Evolutionary conservation across 371 early-diverging fungal genomes (phyloP).

Genomic region (Mucor piriformis): DNA sequence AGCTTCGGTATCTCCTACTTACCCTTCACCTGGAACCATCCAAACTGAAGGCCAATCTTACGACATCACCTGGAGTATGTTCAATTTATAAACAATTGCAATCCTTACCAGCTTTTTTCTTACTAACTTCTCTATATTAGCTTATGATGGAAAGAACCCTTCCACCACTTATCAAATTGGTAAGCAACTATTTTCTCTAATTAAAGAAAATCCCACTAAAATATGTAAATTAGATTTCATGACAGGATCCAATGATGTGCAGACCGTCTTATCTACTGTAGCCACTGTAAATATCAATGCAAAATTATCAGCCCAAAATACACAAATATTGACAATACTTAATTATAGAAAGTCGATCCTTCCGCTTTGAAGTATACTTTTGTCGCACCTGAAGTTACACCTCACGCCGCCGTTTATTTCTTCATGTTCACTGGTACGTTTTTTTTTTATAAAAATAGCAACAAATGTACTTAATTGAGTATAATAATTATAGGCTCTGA

Average conservation of each 20-base stretch:
- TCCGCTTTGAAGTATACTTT: constrained; percentile 21
- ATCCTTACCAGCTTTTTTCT: neutral
- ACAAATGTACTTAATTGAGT: neutral
- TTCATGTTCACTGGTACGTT: constrained; percentile 54
- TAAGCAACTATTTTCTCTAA: no score
- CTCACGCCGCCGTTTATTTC: constrained; percentile 49
- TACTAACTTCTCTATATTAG: constrained; percentile 1
- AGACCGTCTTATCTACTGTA: constrained; percentile 30
- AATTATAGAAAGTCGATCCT: constrained; percentile 23
- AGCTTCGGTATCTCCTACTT: constrained; percentile 44
- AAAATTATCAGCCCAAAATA: neutral
- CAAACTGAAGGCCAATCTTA: constrained; percentile 40
- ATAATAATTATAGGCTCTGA: constrained; percentile 24
- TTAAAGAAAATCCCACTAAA: neutral
- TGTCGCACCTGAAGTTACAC: constrained; percentile 38
- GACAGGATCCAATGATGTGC: constrained; percentile 41
- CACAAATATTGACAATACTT: neutral
- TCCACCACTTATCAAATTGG: constrained; percentile 24
- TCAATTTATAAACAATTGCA: neutral
- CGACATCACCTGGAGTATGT: constrained; percentile 49
- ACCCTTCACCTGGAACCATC: constrained; percentile 48
- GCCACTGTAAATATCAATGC: constrained; percentile 30
- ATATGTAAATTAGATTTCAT: constrained; percentile 37
- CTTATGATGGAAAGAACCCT: constrained; percentile 27
- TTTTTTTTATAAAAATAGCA: no score